Evolutionary conservation across 2,329 filamentous ascomycete species (phyloP).

Genomic region (Fulvia fulva): DNA sequence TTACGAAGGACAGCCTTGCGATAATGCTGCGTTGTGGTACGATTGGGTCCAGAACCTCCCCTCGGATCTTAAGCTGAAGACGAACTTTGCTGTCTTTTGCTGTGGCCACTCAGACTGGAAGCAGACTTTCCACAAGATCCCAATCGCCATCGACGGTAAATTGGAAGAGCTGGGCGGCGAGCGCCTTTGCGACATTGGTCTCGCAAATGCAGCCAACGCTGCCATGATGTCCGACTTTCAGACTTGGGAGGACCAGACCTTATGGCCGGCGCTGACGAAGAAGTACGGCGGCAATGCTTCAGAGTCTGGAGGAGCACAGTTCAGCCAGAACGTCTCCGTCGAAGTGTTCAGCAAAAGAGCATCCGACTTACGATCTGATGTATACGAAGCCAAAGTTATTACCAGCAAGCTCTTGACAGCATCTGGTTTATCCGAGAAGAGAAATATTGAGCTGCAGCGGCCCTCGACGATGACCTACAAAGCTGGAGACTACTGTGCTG

Average conservation of each 20-base stretch:
- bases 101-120: conserved; percentile 59
- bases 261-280: conserved; percentile 51
- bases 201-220: conserved; percentile 57
- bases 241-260: conserved; percentile 58
- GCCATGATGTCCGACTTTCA: conserved; percentile 69
- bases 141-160: conserved; percentile 57
- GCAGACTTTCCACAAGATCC: conserved; percentile 64
- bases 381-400: conserved; percentile 58
- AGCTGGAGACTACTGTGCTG: conserved; percentile 70
- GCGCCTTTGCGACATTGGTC: conserved; percentile 49
- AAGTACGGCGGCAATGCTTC: conserved; percentile 29
- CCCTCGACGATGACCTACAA: conserved; percentile 56
- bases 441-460: conserved; percentile 45
- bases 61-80: conserved; percentile 48
- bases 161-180: conserved; percentile 50
- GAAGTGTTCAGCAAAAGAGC: conserved; percentile 54
- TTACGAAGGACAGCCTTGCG: conserved; percentile 70
- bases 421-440: conserved; percentile 54
- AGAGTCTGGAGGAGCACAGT: background rate
- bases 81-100: conserved; percentile 66
- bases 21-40: conserved; percentile 67
- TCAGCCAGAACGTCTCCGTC: conserved; percentile 44
- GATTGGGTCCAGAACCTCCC: conserved; percentile 59
- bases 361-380: conserved; percentile 59
- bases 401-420: conserved; percentile 51